These are phyloP conservation scores for Backusella tuberculispora DNA, from an alignment of 192 early-diverging fungal species.

Conservation along the genomic window DNA sequence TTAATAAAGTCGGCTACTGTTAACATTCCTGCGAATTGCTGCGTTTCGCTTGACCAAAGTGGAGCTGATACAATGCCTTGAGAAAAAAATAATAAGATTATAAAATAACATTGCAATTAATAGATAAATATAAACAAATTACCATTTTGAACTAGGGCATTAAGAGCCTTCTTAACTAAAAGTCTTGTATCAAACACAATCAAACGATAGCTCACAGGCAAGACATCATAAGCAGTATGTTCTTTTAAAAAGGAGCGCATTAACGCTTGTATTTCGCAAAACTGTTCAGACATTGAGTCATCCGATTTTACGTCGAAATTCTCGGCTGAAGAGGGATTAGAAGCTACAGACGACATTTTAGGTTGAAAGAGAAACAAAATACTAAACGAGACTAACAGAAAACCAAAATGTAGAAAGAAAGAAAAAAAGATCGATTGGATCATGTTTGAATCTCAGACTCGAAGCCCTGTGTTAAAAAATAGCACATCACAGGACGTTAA, in stretches of 20 bases:
- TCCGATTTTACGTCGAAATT: slow-evolving; percentile 3
- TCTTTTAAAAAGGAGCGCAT: slow-evolving; percentile 69
- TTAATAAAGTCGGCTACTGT: slow-evolving; percentile 96
- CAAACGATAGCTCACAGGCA: slow-evolving; percentile 87
- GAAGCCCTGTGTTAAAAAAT: too few species aligned
- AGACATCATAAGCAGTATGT: slow-evolving; percentile 88
- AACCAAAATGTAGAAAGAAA: not conserved
- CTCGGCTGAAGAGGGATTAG: slow-evolving; percentile 8
- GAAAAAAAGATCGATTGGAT: not conserved
- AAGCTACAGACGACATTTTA: slow-evolving; percentile 12
- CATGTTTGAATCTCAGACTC: not conserved
- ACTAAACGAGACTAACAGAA: not conserved
- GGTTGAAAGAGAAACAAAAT: not conserved
- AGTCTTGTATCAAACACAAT: slow-evolving; percentile 92
- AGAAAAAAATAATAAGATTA: slow-evolving; percentile 26
- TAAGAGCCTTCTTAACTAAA: slow-evolving; percentile 90
- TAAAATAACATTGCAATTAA: not conserved
- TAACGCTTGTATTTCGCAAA: slow-evolving; percentile 25
- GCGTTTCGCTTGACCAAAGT: slow-evolving; percentile 80
- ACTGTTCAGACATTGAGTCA: not conserved
- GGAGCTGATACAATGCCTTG: slow-evolving; percentile 92
- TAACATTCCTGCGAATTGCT: slow-evolving; percentile 92
- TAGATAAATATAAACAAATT: slow-evolving; percentile 22
- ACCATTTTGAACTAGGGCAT: slow-evolving; percentile 94
- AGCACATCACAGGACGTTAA: too few species aligned